Conservation (phyloP, 306 rosid genomes). For the Fragaria iinumae region DNA sequence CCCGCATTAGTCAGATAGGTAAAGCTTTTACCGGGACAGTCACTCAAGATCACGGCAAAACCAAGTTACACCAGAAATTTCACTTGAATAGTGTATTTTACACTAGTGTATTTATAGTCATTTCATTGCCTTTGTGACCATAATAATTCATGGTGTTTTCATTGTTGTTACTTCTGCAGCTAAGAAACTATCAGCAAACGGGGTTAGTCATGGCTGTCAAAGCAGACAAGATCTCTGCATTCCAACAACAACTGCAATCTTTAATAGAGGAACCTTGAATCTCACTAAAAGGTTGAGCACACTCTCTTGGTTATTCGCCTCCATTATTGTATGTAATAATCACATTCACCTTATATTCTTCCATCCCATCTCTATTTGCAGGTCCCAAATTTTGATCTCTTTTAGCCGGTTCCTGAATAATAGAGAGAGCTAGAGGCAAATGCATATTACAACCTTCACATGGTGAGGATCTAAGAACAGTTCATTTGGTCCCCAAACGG, state of each 20-base stretch:
- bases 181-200: constrained; percentile 48
- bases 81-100: neutral
- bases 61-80: neutral
- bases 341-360: neutral
- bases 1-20: neutral
- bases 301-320: neutral
- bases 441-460: constrained; percentile 6
- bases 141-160: neutral
- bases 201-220: constrained; percentile 66
- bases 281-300: neutral
- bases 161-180: constrained; percentile 39
- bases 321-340: neutral
- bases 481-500: constrained; percentile 16
- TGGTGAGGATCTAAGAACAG: constrained; percentile 10
- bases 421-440: constrained; percentile 1
- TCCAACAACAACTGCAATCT: constrained; percentile 56
- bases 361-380: neutral
- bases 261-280: constrained; percentile 40
- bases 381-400: constrained; percentile 9
- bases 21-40: neutral
- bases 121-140: neutral
- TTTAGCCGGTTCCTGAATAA: neutral
- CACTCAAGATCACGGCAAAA: neutral
- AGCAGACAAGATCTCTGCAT: constrained; percentile 51
- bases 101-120: neutral